These are phyloP conservation scores for Blumeriella jaapii DNA, from an alignment of 2,329 filamentous ascomycete species.

Conservation along the genomic window DNA sequence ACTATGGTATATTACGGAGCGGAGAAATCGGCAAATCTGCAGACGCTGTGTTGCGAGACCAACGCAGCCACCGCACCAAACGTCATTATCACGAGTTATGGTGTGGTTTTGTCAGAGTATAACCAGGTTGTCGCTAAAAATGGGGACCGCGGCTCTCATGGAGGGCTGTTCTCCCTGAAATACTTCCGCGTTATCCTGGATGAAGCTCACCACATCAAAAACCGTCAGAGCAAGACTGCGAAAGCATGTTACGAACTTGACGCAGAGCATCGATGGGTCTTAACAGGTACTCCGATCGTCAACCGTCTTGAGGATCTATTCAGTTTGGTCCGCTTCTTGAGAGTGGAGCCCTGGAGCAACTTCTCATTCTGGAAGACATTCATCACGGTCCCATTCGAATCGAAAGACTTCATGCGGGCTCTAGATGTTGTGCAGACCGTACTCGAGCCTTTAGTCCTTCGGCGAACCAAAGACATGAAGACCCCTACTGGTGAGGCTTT, in stretches of 20 bases:
- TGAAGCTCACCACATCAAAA: conserved; percentile 90
- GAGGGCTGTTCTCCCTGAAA: conserved; percentile 78
- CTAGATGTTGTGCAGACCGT: conserved; percentile 96
- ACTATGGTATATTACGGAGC: conserved; percentile 84
- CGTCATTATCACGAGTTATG: conserved; percentile 90
- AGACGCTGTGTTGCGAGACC: conserved; percentile 62
- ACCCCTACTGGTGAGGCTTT: conserved; percentile 74
- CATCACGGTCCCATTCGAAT: conserved; percentile 94
- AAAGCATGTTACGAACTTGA: conserved; percentile 87
- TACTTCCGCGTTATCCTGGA: conserved; percentile 95
- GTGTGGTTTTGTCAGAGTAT: conserved; percentile 82
- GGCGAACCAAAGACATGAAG: conserved; percentile 96
- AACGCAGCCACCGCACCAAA: conserved; percentile 72
- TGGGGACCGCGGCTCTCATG: conserved; percentile 52
- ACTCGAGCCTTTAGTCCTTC: conserved; percentile 85
- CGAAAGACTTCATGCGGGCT: conserved; percentile 84
- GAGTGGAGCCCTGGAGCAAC: conserved; percentile 95
- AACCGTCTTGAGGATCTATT: conserved; percentile 93
- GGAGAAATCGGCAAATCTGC: conserved; percentile 71
- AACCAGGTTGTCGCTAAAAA: conserved; percentile 57
- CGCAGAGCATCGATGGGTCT: conserved; percentile 78
- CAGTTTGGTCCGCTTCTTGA: conserved; percentile 80
- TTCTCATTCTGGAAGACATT: conserved; percentile 99
- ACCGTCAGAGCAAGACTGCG: conserved; percentile 80
- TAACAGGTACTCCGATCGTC: conserved; percentile 94